A percentile compares a stretch with the other conserved stretches of the same genome.
Conservation (phyloP, 805 yeast species). For the Maudiozyma barnettii region DNA sequence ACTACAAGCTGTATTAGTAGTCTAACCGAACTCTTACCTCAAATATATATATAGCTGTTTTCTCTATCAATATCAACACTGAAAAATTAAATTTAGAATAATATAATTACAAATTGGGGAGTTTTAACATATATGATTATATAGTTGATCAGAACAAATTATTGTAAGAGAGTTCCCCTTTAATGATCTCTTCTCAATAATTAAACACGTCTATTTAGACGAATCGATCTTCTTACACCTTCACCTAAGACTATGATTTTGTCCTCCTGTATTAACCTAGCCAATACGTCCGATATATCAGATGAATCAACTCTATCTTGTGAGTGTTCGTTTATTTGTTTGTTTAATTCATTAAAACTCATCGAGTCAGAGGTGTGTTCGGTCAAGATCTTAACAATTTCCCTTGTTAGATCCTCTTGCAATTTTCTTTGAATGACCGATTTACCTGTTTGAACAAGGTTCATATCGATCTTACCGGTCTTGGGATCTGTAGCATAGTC, state of each 20-base stretch:
- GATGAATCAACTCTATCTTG: constrained; percentile 57
- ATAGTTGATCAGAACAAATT: too few relatives aligned
- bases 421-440: constrained; percentile 75
- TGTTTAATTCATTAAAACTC: constrained; percentile 48
- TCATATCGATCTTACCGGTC: constrained; percentile 97
- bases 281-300: constrained; percentile 60
- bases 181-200: background rate
- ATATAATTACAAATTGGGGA: background rate
- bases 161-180: background rate
- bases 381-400: constrained; percentile 46
- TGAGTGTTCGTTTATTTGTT: constrained; percentile 49
- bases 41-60: too few relatives aligned
- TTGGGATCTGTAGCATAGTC: constrained; percentile 97
- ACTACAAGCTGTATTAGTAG: too few relatives aligned
- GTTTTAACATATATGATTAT: background rate
- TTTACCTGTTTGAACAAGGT: constrained; percentile 90
- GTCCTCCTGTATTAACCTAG: constrained; percentile 63
- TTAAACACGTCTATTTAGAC: constrained; percentile 27
- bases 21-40: too few relatives aligned
- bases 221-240: constrained; percentile 55
- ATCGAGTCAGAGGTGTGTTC: constrained; percentile 40
- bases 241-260: constrained; percentile 62
- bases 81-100: background rate
- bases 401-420: constrained; percentile 62
- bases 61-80: background rate